Percentiles rank a stretch among this genome's conserved stretches.
phyloP scores from a whole-genome alignment of 495 filamentous ascomycete species.

The Jackrogersella multiformis region DNA sequence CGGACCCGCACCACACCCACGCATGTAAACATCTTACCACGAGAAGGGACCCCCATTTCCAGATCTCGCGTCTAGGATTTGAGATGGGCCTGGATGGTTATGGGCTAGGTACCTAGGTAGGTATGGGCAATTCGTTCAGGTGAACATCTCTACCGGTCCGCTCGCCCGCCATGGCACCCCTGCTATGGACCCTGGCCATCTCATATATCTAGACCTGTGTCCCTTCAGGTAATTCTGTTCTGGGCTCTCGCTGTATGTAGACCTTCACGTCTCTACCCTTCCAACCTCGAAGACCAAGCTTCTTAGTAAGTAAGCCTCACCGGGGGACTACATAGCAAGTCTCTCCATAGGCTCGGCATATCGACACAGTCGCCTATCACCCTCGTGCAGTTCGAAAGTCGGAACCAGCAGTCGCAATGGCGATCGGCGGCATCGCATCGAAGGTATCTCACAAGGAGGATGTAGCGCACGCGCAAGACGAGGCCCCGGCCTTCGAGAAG shows the following conservation, averaged over 20 bases:
- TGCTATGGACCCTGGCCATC: constrained; percentile 24
- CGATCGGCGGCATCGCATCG: constrained; percentile 43
- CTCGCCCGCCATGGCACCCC: constrained; percentile 42
- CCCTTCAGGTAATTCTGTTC: constrained; percentile 20
- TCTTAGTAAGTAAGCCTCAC: constrained; percentile 14
- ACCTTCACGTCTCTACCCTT: constrained; percentile 23
- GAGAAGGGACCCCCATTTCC: constrained; percentile 31
- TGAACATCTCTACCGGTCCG: constrained; percentile 44
- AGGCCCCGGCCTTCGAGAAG: constrained; percentile 66
- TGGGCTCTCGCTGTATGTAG: constrained; percentile 7
- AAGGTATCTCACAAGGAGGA: constrained; percentile 51
- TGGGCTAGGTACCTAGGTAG: constrained; percentile 34
- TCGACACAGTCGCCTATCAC: constrained; percentile 14
- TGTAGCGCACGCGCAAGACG: constrained; percentile 54
- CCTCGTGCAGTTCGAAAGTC: not conserved
- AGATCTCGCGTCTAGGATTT: constrained; percentile 37
- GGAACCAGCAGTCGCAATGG: constrained; percentile 31
- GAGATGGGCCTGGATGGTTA: constrained; percentile 25
- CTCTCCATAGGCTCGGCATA: constrained; percentile 4
- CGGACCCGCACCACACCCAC: constrained; percentile 34
- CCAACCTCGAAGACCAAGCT: constrained; percentile 26
- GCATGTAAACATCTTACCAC: constrained; percentile 33
- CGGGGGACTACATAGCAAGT: constrained; percentile 9
- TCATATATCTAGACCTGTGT: constrained; percentile 40
- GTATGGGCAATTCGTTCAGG: constrained; percentile 33